Base-by-base conservation (phyloP, 345 rosid species). In the Rhodamnia argentea region DNA sequence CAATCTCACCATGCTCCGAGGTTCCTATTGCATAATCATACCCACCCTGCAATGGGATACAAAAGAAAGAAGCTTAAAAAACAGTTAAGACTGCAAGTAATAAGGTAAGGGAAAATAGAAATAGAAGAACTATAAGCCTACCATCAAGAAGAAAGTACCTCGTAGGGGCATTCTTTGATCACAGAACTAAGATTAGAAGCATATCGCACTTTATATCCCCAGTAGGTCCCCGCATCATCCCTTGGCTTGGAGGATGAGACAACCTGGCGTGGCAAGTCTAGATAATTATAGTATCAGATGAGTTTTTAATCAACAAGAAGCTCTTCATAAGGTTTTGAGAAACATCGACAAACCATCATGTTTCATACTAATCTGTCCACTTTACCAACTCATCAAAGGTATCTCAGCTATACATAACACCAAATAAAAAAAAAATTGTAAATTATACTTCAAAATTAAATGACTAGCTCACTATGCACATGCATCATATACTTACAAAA, bases 181-280 rank as follows among this genome's bases (percentile, higher is more conserved):
- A 95, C 94, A 70, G 96, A 92, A 86, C 96, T 94, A 86, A 96
- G 86, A 87, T 88, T 90, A 74, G 98, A 87, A 87, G 99, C 98
- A 87, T 95, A 96, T 82, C 98, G 95, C 87, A 95, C 98, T 93
- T 91, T 93, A 86, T 95, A 96, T 23, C 98, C 99, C 99, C 98
- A 95, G 86, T 95, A 96, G 90, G 89, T 88, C 88, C 98, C 95
- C 37, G 91, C 91, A 85, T 95, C 94, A 84, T 96, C 97, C 90
- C 91, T 93, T 13, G 98, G 98, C 90, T 92, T 94, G 50, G 92
- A 93, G 23, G 92, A 90, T 6, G 94, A 91, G 84, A 94, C 97
- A 90, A 95, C 90, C 88, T 91, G 94, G 83, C 91, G 94, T 37
- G 89, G 93, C 57, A 87, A 89, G 89, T 91, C 99, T 97, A 92